phyloP scores from a whole-genome alignment of 371 early-diverging fungal species.

The Basidiobolus heterosporus region DNA sequence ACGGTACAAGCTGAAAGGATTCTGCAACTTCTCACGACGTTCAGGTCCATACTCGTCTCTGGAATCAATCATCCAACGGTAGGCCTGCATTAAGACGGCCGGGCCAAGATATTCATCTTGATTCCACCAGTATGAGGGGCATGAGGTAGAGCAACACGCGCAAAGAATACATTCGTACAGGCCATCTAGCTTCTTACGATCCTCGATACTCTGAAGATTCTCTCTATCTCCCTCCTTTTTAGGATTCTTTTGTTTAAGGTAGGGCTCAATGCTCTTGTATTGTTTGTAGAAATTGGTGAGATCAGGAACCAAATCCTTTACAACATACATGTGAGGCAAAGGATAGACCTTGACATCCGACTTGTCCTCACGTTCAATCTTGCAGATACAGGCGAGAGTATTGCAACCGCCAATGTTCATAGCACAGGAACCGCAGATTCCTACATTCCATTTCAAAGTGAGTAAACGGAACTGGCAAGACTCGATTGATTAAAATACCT shows the following conservation, averaged over 20 bases:
- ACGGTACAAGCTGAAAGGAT: conserved; percentile 87
- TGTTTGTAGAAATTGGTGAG: conserved; percentile 91
- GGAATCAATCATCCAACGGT: conserved; percentile 94
- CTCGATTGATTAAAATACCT: conserved; percentile 13
- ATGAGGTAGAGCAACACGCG: conserved; percentile 92
- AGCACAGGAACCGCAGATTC: conserved; percentile 91
- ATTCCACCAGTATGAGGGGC: conserved; percentile 96
- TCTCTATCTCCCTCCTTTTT: conserved; percentile 51
- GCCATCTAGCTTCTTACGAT: conserved; percentile 92
- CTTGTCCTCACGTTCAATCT: conserved; percentile 53
- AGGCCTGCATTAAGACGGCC: conserved; percentile 89
- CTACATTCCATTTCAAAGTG: conserved; percentile 3
- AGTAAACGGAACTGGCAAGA: conserved; percentile 2
- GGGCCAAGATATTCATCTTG: conserved; percentile 87
- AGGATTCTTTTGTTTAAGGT: conserved; percentile 67
- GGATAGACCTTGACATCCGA: conserved; percentile 79
- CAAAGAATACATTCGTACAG: conserved; percentile 95
- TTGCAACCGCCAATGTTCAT: conserved; percentile 93
- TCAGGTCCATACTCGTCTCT: conserved; percentile 83
- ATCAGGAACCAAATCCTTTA: conserved; percentile 80
- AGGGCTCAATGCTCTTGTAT: conserved; percentile 90
- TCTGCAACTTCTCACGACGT: conserved; percentile 78
- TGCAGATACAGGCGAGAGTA: conserved; percentile 82
- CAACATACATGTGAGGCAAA: conserved; percentile 84
- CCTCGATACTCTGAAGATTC: conserved; percentile 78